Base-by-base conservation (phyloP, 2,329 filamentous ascomycete genomes). In the Kalaharituber pfeilii region DNA sequence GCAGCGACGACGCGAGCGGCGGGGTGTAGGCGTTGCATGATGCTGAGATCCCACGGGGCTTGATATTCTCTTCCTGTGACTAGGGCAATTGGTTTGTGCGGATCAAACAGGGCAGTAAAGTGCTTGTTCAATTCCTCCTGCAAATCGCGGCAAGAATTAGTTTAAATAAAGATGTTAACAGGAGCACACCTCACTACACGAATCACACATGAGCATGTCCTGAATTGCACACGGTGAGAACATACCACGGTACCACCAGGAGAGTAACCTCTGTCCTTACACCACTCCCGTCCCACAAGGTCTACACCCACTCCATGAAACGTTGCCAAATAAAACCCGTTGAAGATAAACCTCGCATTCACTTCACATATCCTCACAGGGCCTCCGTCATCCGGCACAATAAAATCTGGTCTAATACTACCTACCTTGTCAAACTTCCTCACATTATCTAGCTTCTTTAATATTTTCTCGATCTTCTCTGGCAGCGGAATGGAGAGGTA, bases 261-360 rank as follows among this genome's bases (percentile, higher is more conserved):
- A n/a, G n/a, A n/a, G n/a, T n/a, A n/a, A n/a, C n/a, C n/a, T n/a
- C n/a, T n/a, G n/a, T n/a, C n/a, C n/a, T n/a, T n/a, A n/a, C n/a
- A n/a, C n/a, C n/a, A n/a, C n/a, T n/a, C n/a, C n/a, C n/a, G n/a
- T n/a, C n/a, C n/a, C n/a, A n/a, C 20, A 15, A 4, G 33, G 33
- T 39, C 15, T 15, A 39, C 15, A 15, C 33, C 33, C 4, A 39
- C 33, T 6, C 33, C 4, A 15, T 18, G 33, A 13, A 2, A 18
- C 13, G 13, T 39, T 39, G 33, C 4, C 13, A 39, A 39, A 39
- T 1, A 53, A 26, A 66, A 68, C 0, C 67, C 68, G 44, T 71
- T 71, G 54, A 70, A 70, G 9, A 64, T 62, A 50, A 71, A 71
- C 0, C 70, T 65, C 1, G 67, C 69, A 49, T 71, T 71, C 30